Evolutionary conservation across 225 moss, liverwort and hornwort genomes (phyloP).

Genomic region (Antitrichia curtipendula): DNA sequence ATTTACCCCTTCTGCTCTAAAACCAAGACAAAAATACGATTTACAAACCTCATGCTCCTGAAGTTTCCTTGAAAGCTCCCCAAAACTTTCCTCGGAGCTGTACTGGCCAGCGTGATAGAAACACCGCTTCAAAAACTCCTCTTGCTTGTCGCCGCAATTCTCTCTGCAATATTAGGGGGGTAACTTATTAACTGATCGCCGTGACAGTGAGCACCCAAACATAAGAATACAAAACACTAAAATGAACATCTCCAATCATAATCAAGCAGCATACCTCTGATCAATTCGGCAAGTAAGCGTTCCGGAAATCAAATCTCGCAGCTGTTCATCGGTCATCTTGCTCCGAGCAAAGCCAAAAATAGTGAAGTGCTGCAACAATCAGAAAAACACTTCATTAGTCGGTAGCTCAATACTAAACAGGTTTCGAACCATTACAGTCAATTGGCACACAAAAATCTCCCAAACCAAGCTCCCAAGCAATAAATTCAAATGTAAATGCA

Average conservation of each 20-base stretch:
- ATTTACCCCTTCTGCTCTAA: background rate
- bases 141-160: slow-evolving; percentile 80
- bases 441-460: background rate
- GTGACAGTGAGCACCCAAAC: background rate
- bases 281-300: slow-evolving; percentile 90
- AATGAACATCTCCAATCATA: background rate
- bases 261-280: slow-evolving; percentile 38
- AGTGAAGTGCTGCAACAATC: slow-evolving; percentile 63
- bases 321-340: slow-evolving; percentile 66
- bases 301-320: slow-evolving; percentile 70
- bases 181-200: background rate
- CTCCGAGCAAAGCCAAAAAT: slow-evolving; percentile 80
- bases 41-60: slow-evolving; percentile 61
- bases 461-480: background rate
- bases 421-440: background rate
- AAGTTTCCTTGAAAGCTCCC: slow-evolving; percentile 56
- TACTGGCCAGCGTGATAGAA: slow-evolving; percentile 89
- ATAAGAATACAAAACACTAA: background rate
- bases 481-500: background rate
- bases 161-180: slow-evolving; percentile 21
- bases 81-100: slow-evolving; percentile 55
- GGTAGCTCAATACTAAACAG: background rate
- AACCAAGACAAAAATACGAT: background rate
- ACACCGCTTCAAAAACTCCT: slow-evolving; percentile 68
- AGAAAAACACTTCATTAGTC: background rate